Evolutionary conservation across 495 filamentous ascomycete genomes (phyloP).

Genomic region (Haplographium delicatum): DNA sequence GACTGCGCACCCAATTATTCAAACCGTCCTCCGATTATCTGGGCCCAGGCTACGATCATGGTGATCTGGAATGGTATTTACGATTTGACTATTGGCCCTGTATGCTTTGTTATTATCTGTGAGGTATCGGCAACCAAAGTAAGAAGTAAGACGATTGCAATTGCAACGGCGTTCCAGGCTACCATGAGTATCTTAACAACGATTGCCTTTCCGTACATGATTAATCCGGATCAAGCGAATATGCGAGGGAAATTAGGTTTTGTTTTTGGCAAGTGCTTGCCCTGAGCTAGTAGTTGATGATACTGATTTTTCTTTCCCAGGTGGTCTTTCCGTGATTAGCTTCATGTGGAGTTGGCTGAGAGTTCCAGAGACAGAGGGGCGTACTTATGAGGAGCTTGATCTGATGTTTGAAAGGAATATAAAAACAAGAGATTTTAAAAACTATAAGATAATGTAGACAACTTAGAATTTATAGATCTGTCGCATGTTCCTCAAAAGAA

Average conservation of each 20-base stretch:
- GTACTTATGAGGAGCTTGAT: too few relatives aligned
- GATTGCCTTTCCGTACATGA: conserved; percentile 67
- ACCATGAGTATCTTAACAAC: conserved; percentile 53
- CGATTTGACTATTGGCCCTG: conserved; percentile 51
- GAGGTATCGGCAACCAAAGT: conserved; percentile 51
- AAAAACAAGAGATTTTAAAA: too few relatives aligned
- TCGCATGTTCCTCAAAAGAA: too few relatives aligned
- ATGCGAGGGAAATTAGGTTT: conserved; percentile 49
- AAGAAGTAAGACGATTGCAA: conserved; percentile 42
- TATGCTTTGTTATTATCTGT: conserved; percentile 54
- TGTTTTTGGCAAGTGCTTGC: conserved; percentile 7
- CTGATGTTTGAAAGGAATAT: too few relatives aligned
- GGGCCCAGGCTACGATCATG: conserved; percentile 48
- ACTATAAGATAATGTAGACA: too few relatives aligned
- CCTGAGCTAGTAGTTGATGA: too few relatives aligned
- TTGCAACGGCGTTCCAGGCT: conserved; percentile 43
- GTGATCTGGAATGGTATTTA: conserved; percentile 48
- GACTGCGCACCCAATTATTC: background rate
- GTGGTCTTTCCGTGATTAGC: too few relatives aligned
- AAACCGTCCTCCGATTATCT: conserved; percentile 30
- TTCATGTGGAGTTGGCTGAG: too few relatives aligned
- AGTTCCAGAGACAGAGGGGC: too few relatives aligned
- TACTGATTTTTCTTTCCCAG: too few relatives aligned
- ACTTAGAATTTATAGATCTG: too few relatives aligned
- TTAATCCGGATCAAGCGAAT: conserved; percentile 66